Evolutionary conservation across 495 filamentous ascomycete species (phyloP), one percentile per base, ranked within the genome.

Genomic region (Aspergillus nidulans): DNA sequence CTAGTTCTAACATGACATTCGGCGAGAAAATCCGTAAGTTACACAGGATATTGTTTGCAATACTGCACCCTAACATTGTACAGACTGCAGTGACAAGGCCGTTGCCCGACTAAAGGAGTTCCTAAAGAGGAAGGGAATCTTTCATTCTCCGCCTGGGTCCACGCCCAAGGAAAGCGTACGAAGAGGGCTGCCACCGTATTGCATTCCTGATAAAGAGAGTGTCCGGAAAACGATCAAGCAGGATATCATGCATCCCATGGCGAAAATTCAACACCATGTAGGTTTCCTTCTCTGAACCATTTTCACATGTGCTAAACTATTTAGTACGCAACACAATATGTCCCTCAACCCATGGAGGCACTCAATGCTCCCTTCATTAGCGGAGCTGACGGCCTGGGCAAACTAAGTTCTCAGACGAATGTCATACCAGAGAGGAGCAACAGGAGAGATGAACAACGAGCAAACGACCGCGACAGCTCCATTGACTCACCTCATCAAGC

Each of bases 251-350:
- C 58, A 76, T 60, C 75, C 75, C 6, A 57, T 69, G 59, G 39
- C 56, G 9, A 71, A 73, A 45, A 70, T 77, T 23, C 41, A 60
- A 19, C 69, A 75, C 43, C 61, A 70, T 50, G 74, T 76, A 66
- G 64, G 69, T 58, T 15, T 26, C 21, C 32, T 8, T 16, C 1
- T 21, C 24, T 30, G 10, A 6, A 36, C 0, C 15, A 8, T 0
- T 7, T 40, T 4, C 18, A 6, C 18, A 18, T 8, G 13, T 43
- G 56, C 54, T 53, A 49, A 61, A 3, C 40, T 52, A 32, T 16
- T 32, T 16, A 60, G 58, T 59, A 59, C 39, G 48, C 48, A 1
- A 26, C 38, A 15, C 3, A 54, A 18, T 20, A 16, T 13, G 28
- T 48, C 15, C 20, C 46, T 13, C 19, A 55, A 21, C 26, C 28